These are phyloP conservation scores for Arthrobotrys musiformis DNA, from an alignment of 2,329 filamentous ascomycete genomes.

Conservation along the genomic window DNA sequence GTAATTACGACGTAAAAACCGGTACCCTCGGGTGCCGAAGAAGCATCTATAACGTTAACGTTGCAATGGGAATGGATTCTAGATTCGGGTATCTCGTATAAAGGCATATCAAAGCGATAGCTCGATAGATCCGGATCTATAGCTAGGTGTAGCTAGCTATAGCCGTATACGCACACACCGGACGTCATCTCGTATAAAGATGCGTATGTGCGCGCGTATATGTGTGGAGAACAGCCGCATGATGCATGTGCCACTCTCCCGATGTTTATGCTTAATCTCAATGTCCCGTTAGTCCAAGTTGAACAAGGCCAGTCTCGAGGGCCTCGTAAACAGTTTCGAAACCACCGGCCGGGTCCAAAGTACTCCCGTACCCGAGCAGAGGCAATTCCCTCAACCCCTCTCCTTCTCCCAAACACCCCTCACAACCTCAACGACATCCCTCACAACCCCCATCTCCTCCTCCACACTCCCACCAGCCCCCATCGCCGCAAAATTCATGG, in stretches of 20 bases:
- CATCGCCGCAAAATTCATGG: conserved; percentile 78
- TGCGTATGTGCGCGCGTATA: not conserved
- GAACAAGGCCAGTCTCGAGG: not conserved
- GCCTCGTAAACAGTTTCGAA: not conserved
- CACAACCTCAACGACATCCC: conserved; percentile 72
- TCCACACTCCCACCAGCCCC: conserved; percentile 84
- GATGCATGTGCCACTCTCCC: not conserved
- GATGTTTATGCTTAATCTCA: conserved; percentile 6
- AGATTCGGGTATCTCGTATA: conserved; percentile 7
- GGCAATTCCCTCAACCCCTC: not conserved
- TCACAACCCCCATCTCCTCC: conserved; percentile 86
- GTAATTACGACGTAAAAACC: not conserved
- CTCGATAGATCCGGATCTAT: conserved; percentile 6
- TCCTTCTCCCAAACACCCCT: conserved; percentile 61
- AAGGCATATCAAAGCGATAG: conserved; percentile 2
- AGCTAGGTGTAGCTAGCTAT: too few relatives aligned
- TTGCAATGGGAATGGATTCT: conserved; percentile 3
- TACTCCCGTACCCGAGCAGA: not conserved
- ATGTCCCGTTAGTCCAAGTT: not conserved
- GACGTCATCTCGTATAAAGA: not conserved
- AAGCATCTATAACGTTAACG: not conserved
- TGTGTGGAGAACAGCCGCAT: conserved; percentile 7
- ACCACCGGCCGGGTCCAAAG: not conserved
- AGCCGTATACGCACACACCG: not conserved
- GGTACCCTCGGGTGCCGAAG: conserved; percentile 8